Conservation (phyloP, 1,284 basidiomycete species). For the Microbotryum silenes-acaulis region DNA sequence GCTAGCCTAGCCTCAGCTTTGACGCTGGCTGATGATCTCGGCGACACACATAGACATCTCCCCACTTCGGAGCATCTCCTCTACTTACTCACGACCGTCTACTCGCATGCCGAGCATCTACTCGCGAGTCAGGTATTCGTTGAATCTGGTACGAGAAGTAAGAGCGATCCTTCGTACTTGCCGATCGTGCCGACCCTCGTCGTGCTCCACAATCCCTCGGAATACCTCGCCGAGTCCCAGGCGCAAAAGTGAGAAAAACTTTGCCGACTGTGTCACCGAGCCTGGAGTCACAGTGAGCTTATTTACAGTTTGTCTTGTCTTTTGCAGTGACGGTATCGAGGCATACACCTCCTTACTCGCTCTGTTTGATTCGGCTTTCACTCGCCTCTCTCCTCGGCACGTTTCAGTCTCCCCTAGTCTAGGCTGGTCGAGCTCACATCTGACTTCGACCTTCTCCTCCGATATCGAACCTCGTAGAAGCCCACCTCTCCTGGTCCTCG, state of each 20-base stretch:
- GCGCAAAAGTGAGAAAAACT: background rate
- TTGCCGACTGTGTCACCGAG: too few species aligned
- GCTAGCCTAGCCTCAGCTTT: background rate
- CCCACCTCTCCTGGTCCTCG: constrained; percentile 5
- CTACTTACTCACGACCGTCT: constrained; percentile 23
- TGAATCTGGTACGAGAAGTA: background rate
- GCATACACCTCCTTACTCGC: constrained; percentile 18
- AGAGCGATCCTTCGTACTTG: constrained; percentile 19
- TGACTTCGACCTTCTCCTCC: background rate
- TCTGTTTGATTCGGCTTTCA: constrained; percentile 17
- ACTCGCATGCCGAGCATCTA: background rate
- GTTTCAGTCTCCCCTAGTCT: background rate
- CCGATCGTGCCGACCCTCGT: constrained; percentile 17
- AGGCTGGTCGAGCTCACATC: background rate
- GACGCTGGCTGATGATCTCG: background rate
- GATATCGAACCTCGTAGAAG: background rate
- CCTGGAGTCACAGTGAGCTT: background rate
- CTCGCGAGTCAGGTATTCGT: background rate
- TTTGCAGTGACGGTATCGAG: constrained; percentile 12
- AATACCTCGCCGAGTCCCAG: constrained; percentile 12
- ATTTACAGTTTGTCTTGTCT: background rate
- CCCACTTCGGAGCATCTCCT: constrained; percentile 20
- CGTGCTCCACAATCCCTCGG: constrained; percentile 17
- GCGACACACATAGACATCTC: constrained; percentile 3
- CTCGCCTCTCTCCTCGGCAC: background rate